Evolutionary conservation across 495 filamentous ascomycete genomes (phyloP), one percentile per base, ranked within the genome.

Genomic region (Aspergillus saccharolyticus): DNA sequence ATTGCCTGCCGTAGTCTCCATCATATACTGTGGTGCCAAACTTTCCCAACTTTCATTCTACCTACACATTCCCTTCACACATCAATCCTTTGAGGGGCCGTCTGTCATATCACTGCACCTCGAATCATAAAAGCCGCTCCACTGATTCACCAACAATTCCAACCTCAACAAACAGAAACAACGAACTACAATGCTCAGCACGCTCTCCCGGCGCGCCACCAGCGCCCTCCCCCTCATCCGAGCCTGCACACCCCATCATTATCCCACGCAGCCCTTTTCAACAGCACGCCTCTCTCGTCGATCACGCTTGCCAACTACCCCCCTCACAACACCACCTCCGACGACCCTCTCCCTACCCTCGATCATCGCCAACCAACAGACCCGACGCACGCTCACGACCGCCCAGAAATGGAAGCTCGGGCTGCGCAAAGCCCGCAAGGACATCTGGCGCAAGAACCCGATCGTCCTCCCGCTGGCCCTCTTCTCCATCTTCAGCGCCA

Each of bases 381-480:
- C 22, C 12, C 47, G 69, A 28, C 56, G 64, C 44, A 39, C 33
- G 33, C 49, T 68, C 53, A 57, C 62, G 10, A 66, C 61, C 33
- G 25, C 58, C 24, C 71, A 74, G 44, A 63, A 64, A 28, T 56
- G 74, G 18, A 64, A 65, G 44, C 63, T 65, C 52, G 66, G 62
- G 52, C 71, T 70, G 59, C 70, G 69, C 12, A 62, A 73, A 61
- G 74, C 75, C 24, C 69, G 65, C 1, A 73, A 73, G 54, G 76
- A 67, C 15, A 74, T 77, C 52, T 78, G 75, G 74, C 75, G 75
- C 66, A 77, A 76, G 57, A 71, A 77, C 60, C 75, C 76, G 20
- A 52, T 79, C 47, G 51, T 75, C 51, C 69, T 79, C 5, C 72
- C 75, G 1, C 55, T 77, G 25, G 80, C 76, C 19, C 73, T 89